Percentiles rank a stretch among this genome's conserved stretches.
phyloP scores from a whole-genome alignment of 352 stramenopile species.

The Blastocystis sp. region DNA sequence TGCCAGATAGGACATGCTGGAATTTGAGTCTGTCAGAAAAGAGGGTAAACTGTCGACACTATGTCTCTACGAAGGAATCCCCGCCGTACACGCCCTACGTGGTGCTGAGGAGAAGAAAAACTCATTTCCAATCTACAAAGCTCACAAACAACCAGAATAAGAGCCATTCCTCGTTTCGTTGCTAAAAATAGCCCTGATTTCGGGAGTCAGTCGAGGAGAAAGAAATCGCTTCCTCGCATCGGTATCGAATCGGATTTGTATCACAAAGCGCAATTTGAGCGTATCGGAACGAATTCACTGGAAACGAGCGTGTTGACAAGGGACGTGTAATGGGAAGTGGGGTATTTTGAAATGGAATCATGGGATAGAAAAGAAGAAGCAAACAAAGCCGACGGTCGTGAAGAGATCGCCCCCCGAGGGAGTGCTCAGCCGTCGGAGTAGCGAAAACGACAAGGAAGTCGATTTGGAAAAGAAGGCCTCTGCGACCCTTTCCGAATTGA shows the following conservation, averaged over 20 bases:
- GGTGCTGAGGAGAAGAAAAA: not conserved
- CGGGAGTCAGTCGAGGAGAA: not conserved
- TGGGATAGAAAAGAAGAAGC: constrained; percentile 44
- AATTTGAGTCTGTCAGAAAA: not conserved
- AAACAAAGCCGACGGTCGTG: not conserved
- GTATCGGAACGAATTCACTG: too few relatives aligned
- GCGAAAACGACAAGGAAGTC: not conserved
- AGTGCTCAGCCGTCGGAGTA: not conserved
- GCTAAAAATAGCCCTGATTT: not conserved
- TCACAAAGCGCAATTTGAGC: too few relatives aligned
- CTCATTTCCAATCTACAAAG: not conserved
- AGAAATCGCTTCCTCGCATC: too few relatives aligned
- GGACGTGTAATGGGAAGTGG: not conserved
- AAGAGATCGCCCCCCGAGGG: not conserved
- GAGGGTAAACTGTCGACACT: not conserved
- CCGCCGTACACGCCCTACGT: not conserved
- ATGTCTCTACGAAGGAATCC: not conserved
- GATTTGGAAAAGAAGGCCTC: constrained; percentile 25
- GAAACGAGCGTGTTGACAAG: too few relatives aligned
- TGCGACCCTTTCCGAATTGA: not conserved
- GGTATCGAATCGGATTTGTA: too few relatives aligned
- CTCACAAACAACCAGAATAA: not conserved
- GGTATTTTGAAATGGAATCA: not conserved
- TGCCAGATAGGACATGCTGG: not conserved
- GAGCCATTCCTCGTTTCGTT: not conserved